Base-by-base conservation (phyloP, 768 basidiomycete genomes). In the Psilocybe cubensis region DNA sequence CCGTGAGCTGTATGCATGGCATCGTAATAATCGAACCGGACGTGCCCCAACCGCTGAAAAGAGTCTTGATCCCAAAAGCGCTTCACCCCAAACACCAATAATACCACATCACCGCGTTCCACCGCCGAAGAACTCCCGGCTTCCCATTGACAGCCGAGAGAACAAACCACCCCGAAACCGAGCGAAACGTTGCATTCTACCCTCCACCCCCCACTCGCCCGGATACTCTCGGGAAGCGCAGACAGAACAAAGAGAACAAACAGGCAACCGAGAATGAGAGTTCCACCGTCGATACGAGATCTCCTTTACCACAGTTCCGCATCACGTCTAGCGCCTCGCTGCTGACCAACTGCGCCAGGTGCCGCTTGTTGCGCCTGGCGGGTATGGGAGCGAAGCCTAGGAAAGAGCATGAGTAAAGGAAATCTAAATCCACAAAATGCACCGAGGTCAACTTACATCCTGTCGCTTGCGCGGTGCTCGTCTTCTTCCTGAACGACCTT, bases 401-500 rank as follows among this genome's bases (percentile, higher is more conserved):
- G 44, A 63, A 29, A 59, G 46, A 46, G 24, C 31, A 63, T 67
- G 42, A 67, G 64, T 52, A 53, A 58, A 63, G 42, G 52, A 57
- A 38, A 57, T 46, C 50, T 43, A 58, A 62, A 55, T 51, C 48
- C 42, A 63, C 35, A 62, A 53, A 33, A 42, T 51, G 29, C 49
- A 44, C 47, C 41, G 51, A 45, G 65, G 65, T 46, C 59, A 56
- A 74, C 89, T 79, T 79, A 93, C 91, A 92, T 91, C 71, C 91
- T 78, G 71, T 92, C 91, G 67, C 86, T 92, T 54, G 82, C 80
- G 62, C 89, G 87, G 67, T 88, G 91, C 67, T 93, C 91, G 54
- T 93, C 91, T 52, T 92, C 91, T 63, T 93, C 91, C 66, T 90
- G 89, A 42, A 91, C 85, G 21, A 92, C 87, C 79, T 92, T 93